Evolutionary conservation across 2,329 filamentous ascomycete species (phyloP).

Genomic region (Triangularia verruculosa): DNA sequence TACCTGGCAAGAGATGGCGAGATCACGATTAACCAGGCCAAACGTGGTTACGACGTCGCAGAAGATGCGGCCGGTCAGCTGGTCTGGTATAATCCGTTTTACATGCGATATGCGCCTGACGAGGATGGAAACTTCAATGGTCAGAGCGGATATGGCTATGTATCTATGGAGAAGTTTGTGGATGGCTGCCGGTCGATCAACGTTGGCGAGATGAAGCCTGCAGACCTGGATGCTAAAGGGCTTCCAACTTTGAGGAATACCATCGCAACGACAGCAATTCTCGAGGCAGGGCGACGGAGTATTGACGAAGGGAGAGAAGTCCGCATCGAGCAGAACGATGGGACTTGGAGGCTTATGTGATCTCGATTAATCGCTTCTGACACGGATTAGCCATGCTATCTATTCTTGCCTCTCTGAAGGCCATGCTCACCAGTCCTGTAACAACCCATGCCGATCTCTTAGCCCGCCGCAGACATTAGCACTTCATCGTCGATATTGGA

Average conservation of each 20-base stretch:
- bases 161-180: slow-evolving; percentile 94
- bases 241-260: slow-evolving; percentile 86
- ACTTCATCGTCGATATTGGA: too few species aligned
- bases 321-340: slow-evolving; percentile 65
- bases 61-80: slow-evolving; percentile 69
- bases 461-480: too few species aligned
- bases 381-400: not conserved
- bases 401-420: not conserved
- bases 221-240: slow-evolving; percentile 74
- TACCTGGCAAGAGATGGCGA: slow-evolving; percentile 84
- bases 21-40: slow-evolving; percentile 87
- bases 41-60: slow-evolving; percentile 92
- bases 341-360: slow-evolving; percentile 63
- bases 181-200: slow-evolving; percentile 80
- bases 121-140: slow-evolving; percentile 93
- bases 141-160: slow-evolving; percentile 88
- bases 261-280: slow-evolving; percentile 84
- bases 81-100: slow-evolving; percentile 91
- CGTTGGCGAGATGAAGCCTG: slow-evolving; percentile 66
- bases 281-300: slow-evolving; percentile 80
- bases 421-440: not conserved
- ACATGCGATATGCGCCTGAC: slow-evolving; percentile 91
- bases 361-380: not conserved
- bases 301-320: slow-evolving; percentile 80
- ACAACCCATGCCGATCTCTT: too few species aligned